Percentiles rank a stretch among this genome's conserved stretches.
phyloP scores from a whole-genome alignment of 371 early-diverging fungal species.

The Dichotomocladium elegans region DNA sequence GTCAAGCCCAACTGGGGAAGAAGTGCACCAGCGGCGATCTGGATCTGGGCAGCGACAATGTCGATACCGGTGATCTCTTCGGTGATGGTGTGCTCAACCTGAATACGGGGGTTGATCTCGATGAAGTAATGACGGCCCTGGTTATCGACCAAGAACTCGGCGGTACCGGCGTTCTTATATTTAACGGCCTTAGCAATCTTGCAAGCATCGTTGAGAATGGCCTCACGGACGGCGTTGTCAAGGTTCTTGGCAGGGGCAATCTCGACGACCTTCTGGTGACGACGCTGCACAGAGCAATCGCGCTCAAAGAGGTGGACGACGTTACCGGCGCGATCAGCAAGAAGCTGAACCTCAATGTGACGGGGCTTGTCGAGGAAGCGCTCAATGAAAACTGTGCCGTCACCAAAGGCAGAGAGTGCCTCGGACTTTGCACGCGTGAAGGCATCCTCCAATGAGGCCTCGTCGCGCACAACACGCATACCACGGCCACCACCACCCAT shows the following conservation, averaged over 20 bases:
- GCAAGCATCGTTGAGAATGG: constrained; percentile 86
- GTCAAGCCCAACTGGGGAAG: constrained; percentile 74
- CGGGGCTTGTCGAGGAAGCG: constrained; percentile 89
- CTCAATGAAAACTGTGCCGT: constrained; percentile 93
- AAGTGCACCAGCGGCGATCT: constrained; percentile 85
- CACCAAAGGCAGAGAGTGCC: constrained; percentile 91
- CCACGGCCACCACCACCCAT: constrained; percentile 98
- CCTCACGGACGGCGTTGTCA: constrained; percentile 60
- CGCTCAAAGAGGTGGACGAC: constrained; percentile 90
- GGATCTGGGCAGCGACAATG: constrained; percentile 88
- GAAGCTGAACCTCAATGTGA: constrained; percentile 95
- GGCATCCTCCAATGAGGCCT: constrained; percentile 58
- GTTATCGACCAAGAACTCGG: constrained; percentile 93
- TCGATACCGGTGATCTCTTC: constrained; percentile 96
- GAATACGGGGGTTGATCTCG: constrained; percentile 94
- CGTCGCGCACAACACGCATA: constrained; percentile 87
- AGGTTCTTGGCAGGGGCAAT: constrained; percentile 84
- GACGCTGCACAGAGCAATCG: constrained; percentile 97
- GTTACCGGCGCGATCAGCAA: constrained; percentile 89
- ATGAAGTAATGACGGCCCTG: constrained; percentile 91
- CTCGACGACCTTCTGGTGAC: constrained; percentile 98
- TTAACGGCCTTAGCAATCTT: constrained; percentile 84
- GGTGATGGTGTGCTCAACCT: constrained; percentile 90
- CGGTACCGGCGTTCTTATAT: constrained; percentile 96
- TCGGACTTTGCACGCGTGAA: constrained; percentile 85